Base-by-base conservation (phyloP, 1,139 yeast species). In the Taiozyma sp. region DNA sequence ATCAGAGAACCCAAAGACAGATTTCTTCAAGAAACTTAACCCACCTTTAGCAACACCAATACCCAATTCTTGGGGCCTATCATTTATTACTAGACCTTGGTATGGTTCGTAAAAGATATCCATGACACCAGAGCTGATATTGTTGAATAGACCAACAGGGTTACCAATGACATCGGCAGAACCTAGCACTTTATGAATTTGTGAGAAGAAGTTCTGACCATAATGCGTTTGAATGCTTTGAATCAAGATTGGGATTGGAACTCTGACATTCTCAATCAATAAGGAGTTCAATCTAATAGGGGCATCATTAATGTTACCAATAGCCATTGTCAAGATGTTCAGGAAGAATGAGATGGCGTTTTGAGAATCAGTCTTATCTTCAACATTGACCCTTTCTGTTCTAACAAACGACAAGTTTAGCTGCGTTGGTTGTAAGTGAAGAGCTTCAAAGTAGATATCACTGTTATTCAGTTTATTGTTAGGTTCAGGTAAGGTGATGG, bases 81-180 rank as follows among this genome's bases (percentile, higher is more conserved):
- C 99, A 57, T 88, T 91, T 77, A 93, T 80, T 49, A 93, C 81
- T 60, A 89, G 88, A 0, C 99, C 99, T 64, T 90, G 95, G 62
- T 93, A 95, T 1, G 99, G 99, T 63, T 93, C 99, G 65, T 95
- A 95, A 66, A 95, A 95, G 42, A 93, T 86, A 68, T 95, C 99
- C 77, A 90, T 80, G 10, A 93, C 95, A 47, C 99, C 99, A 0
- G 97, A 89, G 52, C 96, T 85, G 53, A 95, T 73, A 58, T 91
- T 90, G 63, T 89, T 95, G 70, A 93, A 95, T 53, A 95, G 72
- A 2, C 99, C 99, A 37, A 95, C 98, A 0, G 99, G 99, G 59
- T 95, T 93, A 32, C 99, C 99, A 50, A 95, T 73, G 60, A 95
- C 81, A 68, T 95, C 99, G 0, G 99, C 99, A 21, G 97, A 89